These are phyloP conservation scores for Cudoniella acicularis DNA, from an alignment of 495 filamentous ascomycete genomes.

Conservation along the genomic window DNA sequence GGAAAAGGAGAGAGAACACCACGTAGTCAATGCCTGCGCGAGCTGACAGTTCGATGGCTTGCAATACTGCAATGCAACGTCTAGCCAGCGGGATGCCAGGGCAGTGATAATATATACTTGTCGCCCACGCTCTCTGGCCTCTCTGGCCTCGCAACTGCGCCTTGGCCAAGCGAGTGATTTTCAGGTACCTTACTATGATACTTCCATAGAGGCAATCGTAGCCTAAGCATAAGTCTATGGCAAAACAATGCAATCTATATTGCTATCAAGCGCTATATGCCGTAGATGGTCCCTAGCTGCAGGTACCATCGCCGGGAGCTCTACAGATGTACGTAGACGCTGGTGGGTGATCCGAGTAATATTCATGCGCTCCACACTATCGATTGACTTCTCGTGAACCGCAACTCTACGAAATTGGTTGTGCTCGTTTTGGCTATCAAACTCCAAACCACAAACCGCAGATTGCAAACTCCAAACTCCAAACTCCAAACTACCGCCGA, in stretches of 20 bases:
- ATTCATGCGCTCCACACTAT: background rate
- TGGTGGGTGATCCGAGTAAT: background rate
- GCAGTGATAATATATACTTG: background rate
- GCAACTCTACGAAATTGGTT: background rate
- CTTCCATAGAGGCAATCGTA: background rate
- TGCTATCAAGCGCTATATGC: conserved; percentile 2
- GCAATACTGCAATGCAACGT: background rate
- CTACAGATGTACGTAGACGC: background rate
- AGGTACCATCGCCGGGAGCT: background rate
- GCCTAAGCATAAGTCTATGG: background rate
- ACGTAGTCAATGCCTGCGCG: background rate
- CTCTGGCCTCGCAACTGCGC: background rate
- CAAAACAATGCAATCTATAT: conserved; percentile 5
- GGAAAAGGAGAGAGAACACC: too few species aligned
- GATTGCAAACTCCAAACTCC: background rate
- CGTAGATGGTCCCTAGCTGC: background rate
- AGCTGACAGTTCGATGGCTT: too few species aligned
- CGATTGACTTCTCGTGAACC: background rate
- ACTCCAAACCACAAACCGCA: background rate
- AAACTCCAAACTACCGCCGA: background rate
- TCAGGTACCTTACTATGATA: background rate
- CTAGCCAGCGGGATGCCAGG: background rate
- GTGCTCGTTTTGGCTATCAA: conserved; percentile 2
- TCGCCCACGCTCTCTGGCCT: background rate
- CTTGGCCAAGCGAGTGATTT: background rate